Evolutionary conservation across 2,329 filamentous ascomycete species (phyloP).

Genomic region (Botrytis hyacinthi): DNA sequence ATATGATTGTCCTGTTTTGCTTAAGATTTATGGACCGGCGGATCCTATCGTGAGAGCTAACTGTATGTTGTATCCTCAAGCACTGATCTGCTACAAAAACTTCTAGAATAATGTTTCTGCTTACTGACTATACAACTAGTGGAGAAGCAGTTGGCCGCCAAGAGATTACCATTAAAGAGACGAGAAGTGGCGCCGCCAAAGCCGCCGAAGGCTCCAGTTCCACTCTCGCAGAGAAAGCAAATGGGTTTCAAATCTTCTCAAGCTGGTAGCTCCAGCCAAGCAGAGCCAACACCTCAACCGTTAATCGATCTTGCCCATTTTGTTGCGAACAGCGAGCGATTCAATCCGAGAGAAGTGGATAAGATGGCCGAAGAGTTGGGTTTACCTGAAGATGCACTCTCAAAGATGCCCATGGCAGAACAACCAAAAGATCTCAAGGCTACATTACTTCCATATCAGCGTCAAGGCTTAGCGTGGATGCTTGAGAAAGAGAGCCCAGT

Average conservation of each 20-base stretch:
- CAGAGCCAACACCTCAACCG: constrained; percentile 24
- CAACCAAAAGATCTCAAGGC: constrained; percentile 67
- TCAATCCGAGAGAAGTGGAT: constrained; percentile 67
- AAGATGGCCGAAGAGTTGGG: constrained; percentile 60
- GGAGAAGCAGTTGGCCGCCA: neutral
- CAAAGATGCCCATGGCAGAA: constrained; percentile 67
- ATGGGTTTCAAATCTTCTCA: constrained; percentile 32
- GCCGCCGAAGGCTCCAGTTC: constrained; percentile 55
- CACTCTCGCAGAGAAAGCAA: constrained; percentile 45
- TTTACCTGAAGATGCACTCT: constrained; percentile 60
- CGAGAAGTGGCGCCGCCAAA: constrained; percentile 40
- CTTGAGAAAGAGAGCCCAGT: constrained; percentile 69
- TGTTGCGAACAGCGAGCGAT: constrained; percentile 61
- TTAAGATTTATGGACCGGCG: constrained; percentile 68
- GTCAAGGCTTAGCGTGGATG: constrained; percentile 78
- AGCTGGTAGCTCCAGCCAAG: constrained; percentile 23
- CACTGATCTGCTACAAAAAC: neutral
- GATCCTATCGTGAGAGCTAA: constrained; percentile 50
- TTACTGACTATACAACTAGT: neutral
- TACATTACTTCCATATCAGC: constrained; percentile 74
- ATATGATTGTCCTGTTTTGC: constrained; percentile 70
- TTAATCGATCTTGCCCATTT: constrained; percentile 50
- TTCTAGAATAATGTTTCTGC: neutral
- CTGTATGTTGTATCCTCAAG: constrained; percentile 24
- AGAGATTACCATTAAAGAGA: constrained; percentile 27